phyloP scores from a whole-genome alignment of 768 basidiomycete genomes.

The Mycena rebaudengoi region DNA sequence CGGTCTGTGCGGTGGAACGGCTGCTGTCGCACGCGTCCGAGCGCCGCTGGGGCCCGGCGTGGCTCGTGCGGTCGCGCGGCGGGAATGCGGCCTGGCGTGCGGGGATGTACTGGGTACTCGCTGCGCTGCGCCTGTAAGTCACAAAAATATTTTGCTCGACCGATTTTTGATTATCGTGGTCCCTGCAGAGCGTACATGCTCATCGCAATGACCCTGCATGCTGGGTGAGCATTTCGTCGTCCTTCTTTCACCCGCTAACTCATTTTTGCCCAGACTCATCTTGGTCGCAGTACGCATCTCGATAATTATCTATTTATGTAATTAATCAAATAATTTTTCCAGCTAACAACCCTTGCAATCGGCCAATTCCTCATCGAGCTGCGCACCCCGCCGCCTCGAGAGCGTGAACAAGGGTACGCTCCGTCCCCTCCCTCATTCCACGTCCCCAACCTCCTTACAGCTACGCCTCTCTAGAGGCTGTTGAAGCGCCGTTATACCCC shows the following conservation, averaged over 20 bases:
- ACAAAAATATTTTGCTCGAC: not conserved
- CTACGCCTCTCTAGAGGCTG: slow-evolving; percentile 27
- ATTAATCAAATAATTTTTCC: not conserved
- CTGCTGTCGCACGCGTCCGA: slow-evolving; percentile 58
- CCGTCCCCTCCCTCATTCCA: not conserved
- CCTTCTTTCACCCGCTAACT: not conserved
- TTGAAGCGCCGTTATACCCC: slow-evolving; percentile 26
- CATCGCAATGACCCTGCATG: slow-evolving; percentile 73
- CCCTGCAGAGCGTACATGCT: slow-evolving; percentile 77
- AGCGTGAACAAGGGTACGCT: slow-evolving; percentile 31
- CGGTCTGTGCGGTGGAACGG: slow-evolving; percentile 68
- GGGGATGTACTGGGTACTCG: slow-evolving; percentile 63
- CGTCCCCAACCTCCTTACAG: slow-evolving; percentile 9
- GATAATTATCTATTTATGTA: not conserved
- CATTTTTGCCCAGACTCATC: slow-evolving; percentile 49
- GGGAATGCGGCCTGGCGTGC: slow-evolving; percentile 62
- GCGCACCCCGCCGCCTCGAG: slow-evolving; percentile 33
- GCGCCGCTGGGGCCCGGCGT: slow-evolving; percentile 56
- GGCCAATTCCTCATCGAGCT: slow-evolving; percentile 69
- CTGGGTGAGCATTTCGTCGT: slow-evolving; percentile 58
- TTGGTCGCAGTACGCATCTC: slow-evolving; percentile 53
- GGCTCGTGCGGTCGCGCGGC: slow-evolving; percentile 50
- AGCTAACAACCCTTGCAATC: slow-evolving; percentile 65
- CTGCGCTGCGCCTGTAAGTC: slow-evolving; percentile 68
- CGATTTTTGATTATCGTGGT: slow-evolving; percentile 1